phyloP scores from a whole-genome alignment of 2,329 filamentous ascomycete genomes.

The Phaeosphaeria sp. region DNA sequence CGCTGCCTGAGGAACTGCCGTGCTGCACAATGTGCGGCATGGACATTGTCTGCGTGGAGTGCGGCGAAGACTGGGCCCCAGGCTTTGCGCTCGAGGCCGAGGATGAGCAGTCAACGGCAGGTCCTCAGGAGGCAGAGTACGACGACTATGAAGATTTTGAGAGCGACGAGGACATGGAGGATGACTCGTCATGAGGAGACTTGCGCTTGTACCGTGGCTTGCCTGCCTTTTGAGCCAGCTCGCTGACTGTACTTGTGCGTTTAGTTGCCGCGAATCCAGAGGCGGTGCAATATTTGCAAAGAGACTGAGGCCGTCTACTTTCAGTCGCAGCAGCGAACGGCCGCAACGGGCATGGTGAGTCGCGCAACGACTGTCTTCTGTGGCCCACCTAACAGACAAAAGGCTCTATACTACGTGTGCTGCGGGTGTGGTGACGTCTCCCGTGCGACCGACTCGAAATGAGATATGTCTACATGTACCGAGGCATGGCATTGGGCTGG shows the following conservation, averaged over 20 bases:
- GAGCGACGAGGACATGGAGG: conserved; percentile 38
- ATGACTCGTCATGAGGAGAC: conserved; percentile 39
- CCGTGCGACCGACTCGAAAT: conserved; percentile 31
- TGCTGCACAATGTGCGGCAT: conserved; percentile 66
- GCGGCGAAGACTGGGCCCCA: conserved; percentile 54
- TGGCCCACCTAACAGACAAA: conserved; percentile 17
- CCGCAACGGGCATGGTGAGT: conserved; percentile 94
- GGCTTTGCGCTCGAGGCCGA: conserved; percentile 55
- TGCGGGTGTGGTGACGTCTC: conserved; percentile 92
- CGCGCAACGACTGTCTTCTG: too few relatives aligned
- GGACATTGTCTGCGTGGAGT: conserved; percentile 61
- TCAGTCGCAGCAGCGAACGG: conserved; percentile 96
- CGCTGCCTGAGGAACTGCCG: conserved; percentile 44
- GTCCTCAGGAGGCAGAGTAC: conserved; percentile 26
- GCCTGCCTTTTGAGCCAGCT: conserved; percentile 46
- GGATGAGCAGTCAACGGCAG: conserved; percentile 38
- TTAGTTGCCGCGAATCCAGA: conserved; percentile 90
- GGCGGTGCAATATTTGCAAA: conserved; percentile 82
- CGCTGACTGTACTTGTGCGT: conserved; percentile 46
- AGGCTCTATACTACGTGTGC: conserved; percentile 73
- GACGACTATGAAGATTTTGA: conserved; percentile 28
- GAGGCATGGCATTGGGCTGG: conserved; percentile 36
- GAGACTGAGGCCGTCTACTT: conserved; percentile 96
- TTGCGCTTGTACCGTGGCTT: conserved; percentile 39
- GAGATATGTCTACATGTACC: conserved; percentile 12